Evolutionary conservation across 2,329 filamentous ascomycete species (phyloP), one percentile per base, ranked within the genome.

Genomic region (Trichoderma arundinaceum): DNA sequence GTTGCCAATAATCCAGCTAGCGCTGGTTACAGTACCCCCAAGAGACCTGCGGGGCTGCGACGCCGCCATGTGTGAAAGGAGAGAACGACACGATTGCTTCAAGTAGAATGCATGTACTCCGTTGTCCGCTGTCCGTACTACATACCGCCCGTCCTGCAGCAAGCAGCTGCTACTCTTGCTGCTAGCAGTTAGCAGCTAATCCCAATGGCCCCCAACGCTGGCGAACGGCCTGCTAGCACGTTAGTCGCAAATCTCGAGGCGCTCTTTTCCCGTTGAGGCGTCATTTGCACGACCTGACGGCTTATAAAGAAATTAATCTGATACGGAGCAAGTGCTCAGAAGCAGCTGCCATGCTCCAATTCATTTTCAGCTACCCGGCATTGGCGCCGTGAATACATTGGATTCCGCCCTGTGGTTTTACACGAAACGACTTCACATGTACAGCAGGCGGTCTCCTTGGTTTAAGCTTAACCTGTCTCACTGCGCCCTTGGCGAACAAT

Each of bases 391-490:
- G 17, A 33, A 44, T 38, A 59, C 7, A 33, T 17, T 41, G 46
- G 44, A 51, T 32, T 28, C 22, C 12, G 7, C 44, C 43, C 46
- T 22, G 38, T 53, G 19, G 33, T 44, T 44, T n/a, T 32, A n/a
- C 53, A 19, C 33, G 59, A 44, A 44, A 52, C 48, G n/a, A 51
- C 17, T 35, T 22, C 15, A 38, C 52, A 28, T 38, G 57, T 28
- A 60, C 57, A 48, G 44, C 57, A 60, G 22, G 22, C 22, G 22
- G 22, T 28, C 22, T 28, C 17, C 32, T 54, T 22, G 32, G 59
- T 57, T 66, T 66, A 66, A 66, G 65, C 65, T 66, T 66, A 66
- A 66, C 59, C 52, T 46, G 65, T 66, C 64, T 66, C 64, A 63
- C 48, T 19, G 17, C 51, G 38, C 19, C 63, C 63, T 57, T 44